Conservation (phyloP, 2,329 filamentous ascomycete species). For the Fonsecaea pedrosoi region DNA sequence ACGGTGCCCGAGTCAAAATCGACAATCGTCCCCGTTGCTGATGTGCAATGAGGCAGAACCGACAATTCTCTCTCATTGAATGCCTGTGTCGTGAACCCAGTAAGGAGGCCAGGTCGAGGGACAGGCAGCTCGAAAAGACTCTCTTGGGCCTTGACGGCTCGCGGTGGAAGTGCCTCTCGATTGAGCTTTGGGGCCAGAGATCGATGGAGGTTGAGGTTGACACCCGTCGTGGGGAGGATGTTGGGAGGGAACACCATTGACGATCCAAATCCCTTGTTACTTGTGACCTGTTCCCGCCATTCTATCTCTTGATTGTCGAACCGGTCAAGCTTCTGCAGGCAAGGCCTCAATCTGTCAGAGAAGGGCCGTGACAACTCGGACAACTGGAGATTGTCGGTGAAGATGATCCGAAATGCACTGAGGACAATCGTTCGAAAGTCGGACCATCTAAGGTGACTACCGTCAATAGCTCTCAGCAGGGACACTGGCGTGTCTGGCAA, state of each 20-base stretch:
- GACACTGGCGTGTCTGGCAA: constrained; percentile 26
- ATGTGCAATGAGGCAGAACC: constrained; percentile 33
- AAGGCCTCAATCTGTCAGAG: constrained; percentile 26
- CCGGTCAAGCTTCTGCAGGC: constrained; percentile 23
- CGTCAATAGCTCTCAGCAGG: constrained; percentile 34
- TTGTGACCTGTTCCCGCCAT: constrained; percentile 31
- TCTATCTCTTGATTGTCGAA: constrained; percentile 32
- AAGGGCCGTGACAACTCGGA: constrained; percentile 30
- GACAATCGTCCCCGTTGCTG: constrained; percentile 33
- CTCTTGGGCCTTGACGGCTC: constrained; percentile 30
- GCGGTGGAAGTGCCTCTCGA: constrained; percentile 35
- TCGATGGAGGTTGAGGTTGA: constrained; percentile 23
- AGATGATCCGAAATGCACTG: constrained; percentile 33
- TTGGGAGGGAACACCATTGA: constrained; percentile 38
- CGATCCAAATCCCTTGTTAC: constrained; percentile 34
- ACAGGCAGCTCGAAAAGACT: constrained; percentile 37
- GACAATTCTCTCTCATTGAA: constrained; percentile 35
- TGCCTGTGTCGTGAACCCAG: constrained; percentile 34
- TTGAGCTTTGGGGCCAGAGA: constrained; percentile 34
- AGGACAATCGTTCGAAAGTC: constrained; percentile 36
- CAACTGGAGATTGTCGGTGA: constrained; percentile 24
- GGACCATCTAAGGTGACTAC: constrained; percentile 38
- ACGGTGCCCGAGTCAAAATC: constrained; percentile 34
- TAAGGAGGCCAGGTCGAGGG: constrained; percentile 36
- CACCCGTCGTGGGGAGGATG: constrained; percentile 30